These are phyloP conservation scores for Colletotrichum horii DNA, from an alignment of 2,329 filamentous ascomycete genomes.

Conservation along the genomic window DNA sequence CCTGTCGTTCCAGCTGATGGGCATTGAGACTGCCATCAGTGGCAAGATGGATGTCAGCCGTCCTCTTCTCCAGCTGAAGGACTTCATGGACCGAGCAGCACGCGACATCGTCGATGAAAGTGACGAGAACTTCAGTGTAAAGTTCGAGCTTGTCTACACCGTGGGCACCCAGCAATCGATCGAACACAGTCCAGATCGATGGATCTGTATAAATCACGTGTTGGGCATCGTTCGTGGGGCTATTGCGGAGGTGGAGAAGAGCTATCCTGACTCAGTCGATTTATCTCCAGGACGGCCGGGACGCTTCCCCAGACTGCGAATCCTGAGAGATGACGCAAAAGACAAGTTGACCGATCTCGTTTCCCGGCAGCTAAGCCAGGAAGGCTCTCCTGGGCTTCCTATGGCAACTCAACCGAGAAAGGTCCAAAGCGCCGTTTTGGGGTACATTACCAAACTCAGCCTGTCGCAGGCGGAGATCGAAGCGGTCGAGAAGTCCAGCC, in stretches of 20 bases:
- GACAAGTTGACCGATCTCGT: conserved; percentile 34
- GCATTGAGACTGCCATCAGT: conserved; percentile 51
- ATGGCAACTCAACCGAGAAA: conserved; percentile 38
- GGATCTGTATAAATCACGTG: conserved; percentile 60
- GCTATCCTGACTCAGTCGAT: conserved; percentile 47
- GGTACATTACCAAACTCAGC: conserved; percentile 49
- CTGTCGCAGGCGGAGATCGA: conserved; percentile 34
- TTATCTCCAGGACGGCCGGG: conserved; percentile 33
- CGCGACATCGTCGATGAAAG: conserved; percentile 70
- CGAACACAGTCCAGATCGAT: conserved; percentile 60
- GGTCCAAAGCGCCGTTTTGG: conserved; percentile 35
- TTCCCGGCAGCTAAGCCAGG: conserved; percentile 44
- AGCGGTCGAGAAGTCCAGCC: conserved; percentile 35
- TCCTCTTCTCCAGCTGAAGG: conserved; percentile 44
- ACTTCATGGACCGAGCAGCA: conserved; percentile 46
- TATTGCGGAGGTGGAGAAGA: conserved; percentile 30
- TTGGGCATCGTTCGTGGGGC: conserved; percentile 45
- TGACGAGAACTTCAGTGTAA: conserved; percentile 66
- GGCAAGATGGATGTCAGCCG: conserved; percentile 32
- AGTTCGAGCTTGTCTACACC: conserved; percentile 68
- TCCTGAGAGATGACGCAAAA: conserved; percentile 43
- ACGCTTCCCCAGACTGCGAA: conserved; percentile 52
- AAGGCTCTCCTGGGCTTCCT: conserved; percentile 47
- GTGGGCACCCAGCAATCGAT: conserved; percentile 57
- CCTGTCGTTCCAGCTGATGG: conserved; percentile 68